phyloP scores from a whole-genome alignment of 2,329 filamentous ascomycete species.

The Rutstroemia sydowiana region DNA sequence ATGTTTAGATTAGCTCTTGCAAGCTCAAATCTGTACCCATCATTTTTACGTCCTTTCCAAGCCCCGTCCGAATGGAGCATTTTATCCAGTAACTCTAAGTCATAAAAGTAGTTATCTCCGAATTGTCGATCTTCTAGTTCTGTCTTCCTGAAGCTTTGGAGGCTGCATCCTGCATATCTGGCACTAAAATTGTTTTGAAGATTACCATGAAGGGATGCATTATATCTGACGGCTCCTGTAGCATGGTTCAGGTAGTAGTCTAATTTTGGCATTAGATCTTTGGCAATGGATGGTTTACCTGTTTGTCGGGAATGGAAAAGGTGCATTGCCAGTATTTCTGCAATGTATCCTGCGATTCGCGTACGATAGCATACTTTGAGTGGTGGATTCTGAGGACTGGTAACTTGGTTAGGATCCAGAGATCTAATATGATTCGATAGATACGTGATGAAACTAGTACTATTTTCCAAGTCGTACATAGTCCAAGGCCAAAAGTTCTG shows the following conservation, averaged over 20 bases:
- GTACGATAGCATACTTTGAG: slow-evolving; percentile 49
- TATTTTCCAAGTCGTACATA: slow-evolving; percentile 69
- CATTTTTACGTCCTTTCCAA: slow-evolving; percentile 62
- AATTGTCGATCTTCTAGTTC: slow-evolving; percentile 56
- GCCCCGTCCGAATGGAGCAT: slow-evolving; percentile 71
- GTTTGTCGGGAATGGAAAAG: slow-evolving; percentile 78
- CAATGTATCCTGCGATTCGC: slow-evolving; percentile 71
- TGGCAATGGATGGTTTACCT: slow-evolving; percentile 59
- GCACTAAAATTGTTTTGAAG: slow-evolving; percentile 76
- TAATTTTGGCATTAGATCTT: slow-evolving; percentile 65
- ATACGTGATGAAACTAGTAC: slow-evolving; percentile 64
- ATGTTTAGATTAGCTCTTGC: slow-evolving; percentile 83
- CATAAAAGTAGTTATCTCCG: slow-evolving; percentile 77
- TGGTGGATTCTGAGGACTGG: slow-evolving; percentile 43
- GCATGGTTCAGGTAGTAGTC: slow-evolving; percentile 75
- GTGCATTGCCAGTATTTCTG: slow-evolving; percentile 85
- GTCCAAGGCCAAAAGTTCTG: slow-evolving; percentile 97
- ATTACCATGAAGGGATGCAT: slow-evolving; percentile 77
- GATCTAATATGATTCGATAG: slow-evolving; percentile 63
- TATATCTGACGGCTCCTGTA: slow-evolving; percentile 74
- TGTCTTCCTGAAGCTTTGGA: slow-evolving; percentile 78
- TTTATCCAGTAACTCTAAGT: slow-evolving; percentile 64
- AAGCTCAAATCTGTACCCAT: slow-evolving; percentile 78
- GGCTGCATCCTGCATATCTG: slow-evolving; percentile 64
- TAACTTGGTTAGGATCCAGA: slow-evolving; percentile 45